Evolutionary conservation across 805 yeast genomes (phyloP).

Genomic region (Candida coleopterorum): DNA sequence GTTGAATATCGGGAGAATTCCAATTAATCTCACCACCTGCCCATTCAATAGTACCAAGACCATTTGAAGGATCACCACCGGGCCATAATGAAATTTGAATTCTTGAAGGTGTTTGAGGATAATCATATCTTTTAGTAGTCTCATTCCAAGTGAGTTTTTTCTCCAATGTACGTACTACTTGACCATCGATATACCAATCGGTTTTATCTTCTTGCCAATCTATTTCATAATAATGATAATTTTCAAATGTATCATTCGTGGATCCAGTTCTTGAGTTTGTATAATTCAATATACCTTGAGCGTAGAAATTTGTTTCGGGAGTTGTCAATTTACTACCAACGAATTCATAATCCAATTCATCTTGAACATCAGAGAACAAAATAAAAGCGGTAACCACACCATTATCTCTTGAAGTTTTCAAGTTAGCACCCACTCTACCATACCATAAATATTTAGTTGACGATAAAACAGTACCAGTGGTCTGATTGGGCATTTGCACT

Average conservation of each 20-base stretch:
- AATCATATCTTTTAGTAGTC: conserved; percentile 53
- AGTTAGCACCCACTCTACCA: conserved; percentile 66
- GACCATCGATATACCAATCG: conserved; percentile 72
- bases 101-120: conserved; percentile 72
- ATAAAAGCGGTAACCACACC: conserved; percentile 88
- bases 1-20: conserved; percentile 66
- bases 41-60: conserved; percentile 69
- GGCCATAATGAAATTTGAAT: conserved; percentile 78
- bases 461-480: conserved; percentile 76
- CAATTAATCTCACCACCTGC: conserved; percentile 87
- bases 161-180: conserved; percentile 56
- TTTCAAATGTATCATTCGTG: conserved; percentile 51
- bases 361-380: conserved; percentile 77
- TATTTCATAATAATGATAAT: conserved; percentile 70
- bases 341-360: conserved; percentile 86
- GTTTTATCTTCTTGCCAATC: conserved; percentile 78
- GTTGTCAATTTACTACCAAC: conserved; percentile 67
- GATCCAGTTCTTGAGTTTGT: conserved; percentile 47
- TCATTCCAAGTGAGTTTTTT: conserved; percentile 58
- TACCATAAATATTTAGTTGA: conserved; percentile 82
- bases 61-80: conserved; percentile 55
- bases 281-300: conserved; percentile 67
- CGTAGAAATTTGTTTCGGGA: conserved; percentile 78
- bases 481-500: conserved; percentile 68
- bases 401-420: conserved; percentile 67